phyloP scores from a whole-genome alignment of 371 early-diverging fungal genomes.

The Mucor velutinosus region DNA sequence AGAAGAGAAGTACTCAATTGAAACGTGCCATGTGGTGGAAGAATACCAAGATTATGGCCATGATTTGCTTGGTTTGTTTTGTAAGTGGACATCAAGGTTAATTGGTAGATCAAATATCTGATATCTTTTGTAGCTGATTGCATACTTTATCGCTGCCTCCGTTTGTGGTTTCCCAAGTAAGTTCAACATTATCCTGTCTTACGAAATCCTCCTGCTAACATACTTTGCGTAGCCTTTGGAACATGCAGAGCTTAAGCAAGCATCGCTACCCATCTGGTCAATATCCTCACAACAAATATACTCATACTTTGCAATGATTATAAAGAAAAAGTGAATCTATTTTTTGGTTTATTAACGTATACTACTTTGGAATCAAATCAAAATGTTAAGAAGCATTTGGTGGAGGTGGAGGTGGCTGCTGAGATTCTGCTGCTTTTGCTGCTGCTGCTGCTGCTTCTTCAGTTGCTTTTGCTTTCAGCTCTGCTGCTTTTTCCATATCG shows the following conservation, averaged over 20 bases:
- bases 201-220: neutral
- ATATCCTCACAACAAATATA: neutral
- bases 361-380: neutral
- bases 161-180: constrained; percentile 81
- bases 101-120: neutral
- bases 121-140: constrained; percentile 51
- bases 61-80: constrained; percentile 67
- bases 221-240: constrained; percentile 28
- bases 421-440: constrained; percentile 22
- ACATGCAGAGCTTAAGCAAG: constrained; percentile 24
- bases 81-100: constrained; percentile 36
- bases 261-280: neutral
- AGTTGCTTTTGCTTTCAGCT: constrained; percentile 40
- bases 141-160: constrained; percentile 67
- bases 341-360: neutral
- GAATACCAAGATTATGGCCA: constrained; percentile 79
- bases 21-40: constrained; percentile 95
- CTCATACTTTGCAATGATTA: neutral
- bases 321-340: neutral
- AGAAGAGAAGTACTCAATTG: constrained; percentile 85
- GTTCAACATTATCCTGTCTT: neutral
- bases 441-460: constrained; percentile 32
- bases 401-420: constrained; percentile 21
- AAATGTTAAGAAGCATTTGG: constrained; percentile 2
- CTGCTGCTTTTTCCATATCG: constrained; percentile 81